Base-by-base conservation (phyloP, 139 green algal species). In the Microglena sp. region DNA sequence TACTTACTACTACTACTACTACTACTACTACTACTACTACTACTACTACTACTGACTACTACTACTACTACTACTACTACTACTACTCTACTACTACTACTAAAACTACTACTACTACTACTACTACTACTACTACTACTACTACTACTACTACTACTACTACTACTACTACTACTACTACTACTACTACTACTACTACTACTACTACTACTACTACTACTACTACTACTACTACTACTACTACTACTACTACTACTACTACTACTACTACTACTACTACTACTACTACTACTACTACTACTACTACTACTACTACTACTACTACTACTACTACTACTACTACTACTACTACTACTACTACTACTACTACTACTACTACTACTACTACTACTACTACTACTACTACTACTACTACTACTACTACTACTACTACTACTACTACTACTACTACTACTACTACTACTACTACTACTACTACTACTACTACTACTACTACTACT, bases 251-350 rank as follows among this genome's bases (percentile, higher is more conserved):
- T 63, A 33, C 31, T 6, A 64, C 4, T 30, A n/a, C 64, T 65
- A 34, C 64, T 65, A 34, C 34, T 45, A 56, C 34, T 5, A 8
- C 54, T 32, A 34, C 64, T 43, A 35, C 28, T 11, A 30, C 32
- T 33, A 33, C 33, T 46, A 54, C 8, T 26, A 46, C 57, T 64
- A 33, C 57, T 45, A 32, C 27, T 45, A 33, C 57, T 32, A n/a
- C 57, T 15, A n/a, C 40, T 50, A 18, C 40, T 50, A 50, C 40
- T 50, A 18, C 40, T 50, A 24, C 18, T 45, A 32, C 57, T 55
- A 33, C 8, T 64, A 35, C 33, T 62, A 33, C 67, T 74, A 28
- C 31, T 62, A 34, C 44, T 55, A 33, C 50, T 30, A 5, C 66
- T 62, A 40, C 56, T 57, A 34, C 45, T 68, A 46, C 50, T 55